Evolutionary conservation across 805 yeast genomes (phyloP).

Genomic region (Sungouiella thailandica): DNA sequence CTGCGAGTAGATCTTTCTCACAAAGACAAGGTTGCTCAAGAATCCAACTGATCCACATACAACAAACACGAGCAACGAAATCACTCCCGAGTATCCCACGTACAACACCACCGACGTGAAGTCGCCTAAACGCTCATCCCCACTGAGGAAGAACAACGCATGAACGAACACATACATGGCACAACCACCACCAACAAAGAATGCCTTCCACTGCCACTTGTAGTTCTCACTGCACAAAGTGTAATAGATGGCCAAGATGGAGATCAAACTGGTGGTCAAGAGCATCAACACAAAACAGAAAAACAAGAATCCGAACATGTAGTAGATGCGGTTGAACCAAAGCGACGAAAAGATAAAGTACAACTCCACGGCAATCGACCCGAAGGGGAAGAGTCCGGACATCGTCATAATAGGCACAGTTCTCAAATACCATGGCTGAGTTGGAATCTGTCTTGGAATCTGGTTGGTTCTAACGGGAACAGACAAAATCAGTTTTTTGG

Average conservation of each 20-base stretch:
- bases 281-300: slow-evolving; percentile 83
- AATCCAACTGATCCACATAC: slow-evolving; percentile 89
- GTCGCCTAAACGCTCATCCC: slow-evolving; percentile 61
- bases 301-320: slow-evolving; percentile 96
- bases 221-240: slow-evolving; percentile 87
- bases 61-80: slow-evolving; percentile 67
- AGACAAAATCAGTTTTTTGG: slow-evolving; percentile 51
- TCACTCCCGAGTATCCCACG: slow-evolving; percentile 73
- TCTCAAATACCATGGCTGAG: slow-evolving; percentile 78
- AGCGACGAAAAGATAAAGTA: slow-evolving; percentile 85
- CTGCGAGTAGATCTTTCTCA: slow-evolving; percentile 73
- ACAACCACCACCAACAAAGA: slow-evolving; percentile 85
- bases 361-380: slow-evolving; percentile 91
- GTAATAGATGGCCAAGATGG: slow-evolving; percentile 77
- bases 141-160: slow-evolving; percentile 62
- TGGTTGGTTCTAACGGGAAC: slow-evolving; percentile 91
- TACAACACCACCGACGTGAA: slow-evolving; percentile 73
- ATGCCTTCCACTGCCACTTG: slow-evolving; percentile 96
- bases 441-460: slow-evolving; percentile 93
- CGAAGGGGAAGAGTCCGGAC: slow-evolving; percentile 92
- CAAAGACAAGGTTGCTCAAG: slow-evolving; percentile 65
- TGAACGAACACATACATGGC: slow-evolving; percentile 80
- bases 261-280: slow-evolving; percentile 73
- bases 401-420: slow-evolving; percentile 62
- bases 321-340: slow-evolving; percentile 91